Conservation (phyloP, 2,329 filamentous ascomycete species). For the Neonectria hederae region DNA sequence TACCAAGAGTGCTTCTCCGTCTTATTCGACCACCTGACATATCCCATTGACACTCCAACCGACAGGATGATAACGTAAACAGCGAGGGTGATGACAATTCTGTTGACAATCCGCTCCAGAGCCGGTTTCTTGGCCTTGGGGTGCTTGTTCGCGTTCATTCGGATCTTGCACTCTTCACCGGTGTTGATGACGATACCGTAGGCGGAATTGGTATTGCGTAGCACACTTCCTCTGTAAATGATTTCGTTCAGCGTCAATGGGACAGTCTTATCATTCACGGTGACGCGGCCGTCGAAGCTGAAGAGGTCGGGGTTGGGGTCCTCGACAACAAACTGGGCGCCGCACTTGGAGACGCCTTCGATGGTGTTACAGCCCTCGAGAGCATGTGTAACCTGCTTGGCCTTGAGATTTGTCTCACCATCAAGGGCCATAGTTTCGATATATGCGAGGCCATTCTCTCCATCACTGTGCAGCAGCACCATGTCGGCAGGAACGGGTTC, state of each 20-base stretch:
- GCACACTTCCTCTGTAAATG: slow-evolving; percentile 83
- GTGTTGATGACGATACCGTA: slow-evolving; percentile 87
- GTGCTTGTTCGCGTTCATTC: slow-evolving; percentile 91
- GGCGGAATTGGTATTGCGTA: slow-evolving; percentile 80
- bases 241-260: slow-evolving; percentile 85
- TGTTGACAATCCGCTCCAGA: slow-evolving; percentile 80
- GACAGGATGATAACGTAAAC: slow-evolving; percentile 82
- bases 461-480: slow-evolving; percentile 78
- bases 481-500: slow-evolving; percentile 86
- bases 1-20: slow-evolving; percentile 82
- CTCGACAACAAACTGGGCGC: slow-evolving; percentile 75
- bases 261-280: slow-evolving; percentile 63
- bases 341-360: slow-evolving; percentile 61
- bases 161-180: slow-evolving; percentile 90
- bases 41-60: slow-evolving; percentile 83
- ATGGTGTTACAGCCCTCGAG: slow-evolving; percentile 67
- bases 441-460: slow-evolving; percentile 82
- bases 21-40: slow-evolving; percentile 76
- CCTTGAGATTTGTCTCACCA: slow-evolving; percentile 84
- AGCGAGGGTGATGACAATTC: slow-evolving; percentile 83
- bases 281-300: slow-evolving; percentile 76
- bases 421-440: slow-evolving; percentile 87
- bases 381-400: slow-evolving; percentile 72
- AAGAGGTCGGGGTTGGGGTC: slow-evolving; percentile 83
- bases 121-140: slow-evolving; percentile 84